Base-by-base conservation (phyloP, 345 rosid species). In the Brassica carinata region DNA sequence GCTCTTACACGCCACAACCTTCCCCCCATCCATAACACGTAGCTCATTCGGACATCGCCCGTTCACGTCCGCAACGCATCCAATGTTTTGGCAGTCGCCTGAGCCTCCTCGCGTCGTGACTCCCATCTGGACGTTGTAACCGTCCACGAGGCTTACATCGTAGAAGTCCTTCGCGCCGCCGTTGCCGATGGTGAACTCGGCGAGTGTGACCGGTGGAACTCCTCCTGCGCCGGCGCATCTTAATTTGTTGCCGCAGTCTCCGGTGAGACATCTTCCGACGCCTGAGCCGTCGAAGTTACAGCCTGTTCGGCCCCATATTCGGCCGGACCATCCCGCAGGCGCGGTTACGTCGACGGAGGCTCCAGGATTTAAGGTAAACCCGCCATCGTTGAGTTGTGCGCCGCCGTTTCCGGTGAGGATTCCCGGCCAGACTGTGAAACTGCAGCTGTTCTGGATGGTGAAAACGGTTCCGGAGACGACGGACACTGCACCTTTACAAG, bases 141-240 rank as follows among this genome's bases (percentile, higher is more conserved):
- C 99, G 73, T 95, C 99, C 1, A 95, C 99, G 1, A 95, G 89
- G 76, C 98, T 95, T 3, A 92, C 93, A 84, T 93, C 98, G 76
- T 94, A 94, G 73, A 92, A 93, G 76, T 94, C 98, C 69, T 14
- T 14, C 0, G 77, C 48, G 68, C 34, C 64, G 2, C 83, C 45
- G 1, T 36, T 31, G 1, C 87, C 90, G 13, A 90, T 75, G 7
- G 97, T 94, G 86, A 94, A 91, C 67, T 92, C 98, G 0, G 74
- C 97, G 5, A 90, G 88, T 26, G 89, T 79, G 7, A 75, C 92
- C 0, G 98, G 98, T 18, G 97, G 95, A 11, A 15, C 78, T 4
- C 98, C 98, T 26, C 95, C 82, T 0, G 69, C 92, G 27, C 89
- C 90, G 8, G 66, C 64, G 76, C 98, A 94, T 81, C 83, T 87